Percentiles rank a stretch among this genome's conserved stretches.
Conservation (phyloP, 306 rosid species). For the Dryas octopetala region DNA sequence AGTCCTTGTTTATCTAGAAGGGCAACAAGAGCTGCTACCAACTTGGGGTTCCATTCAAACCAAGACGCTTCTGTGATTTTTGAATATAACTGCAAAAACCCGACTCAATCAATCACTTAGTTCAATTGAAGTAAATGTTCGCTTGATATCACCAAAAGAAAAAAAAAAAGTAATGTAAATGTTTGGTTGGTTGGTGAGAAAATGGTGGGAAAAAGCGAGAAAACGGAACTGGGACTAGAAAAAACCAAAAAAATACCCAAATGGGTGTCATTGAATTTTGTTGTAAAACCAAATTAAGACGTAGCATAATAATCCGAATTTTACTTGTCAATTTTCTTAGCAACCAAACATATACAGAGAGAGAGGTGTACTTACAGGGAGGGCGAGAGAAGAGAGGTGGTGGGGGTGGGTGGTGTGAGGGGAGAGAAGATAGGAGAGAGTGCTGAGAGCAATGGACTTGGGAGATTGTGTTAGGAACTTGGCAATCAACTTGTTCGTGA, state of each 20-base stretch:
- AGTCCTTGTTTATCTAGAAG: constrained; percentile 57
- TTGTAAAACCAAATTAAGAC: neutral
- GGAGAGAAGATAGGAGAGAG: constrained; percentile 70
- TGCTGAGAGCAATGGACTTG: constrained; percentile 58
- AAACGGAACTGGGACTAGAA: too few species aligned
- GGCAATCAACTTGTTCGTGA: constrained; percentile 44
- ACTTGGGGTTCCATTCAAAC: constrained; percentile 68
- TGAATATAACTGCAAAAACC: constrained; percentile 52
- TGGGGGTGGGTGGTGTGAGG: constrained; percentile 47
- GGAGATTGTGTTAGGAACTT: constrained; percentile 52
- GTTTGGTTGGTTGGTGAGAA: neutral
- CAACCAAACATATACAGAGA: neutral
- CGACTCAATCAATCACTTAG: neutral
- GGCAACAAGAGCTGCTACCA: constrained; percentile 61
- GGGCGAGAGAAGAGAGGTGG: constrained; percentile 58
- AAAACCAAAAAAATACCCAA: neutral
- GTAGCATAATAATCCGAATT: neutral
- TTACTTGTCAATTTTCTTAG: neutral
- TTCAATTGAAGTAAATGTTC: neutral
- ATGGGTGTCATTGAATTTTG: neutral
- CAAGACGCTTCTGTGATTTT: constrained; percentile 58
- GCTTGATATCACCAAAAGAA: neutral
- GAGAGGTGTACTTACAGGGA: constrained; percentile 41
- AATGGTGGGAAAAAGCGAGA: neutral
- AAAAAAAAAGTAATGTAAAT: too few species aligned